A percentile compares a stretch with the other conserved stretches of the same genome.
These are phyloP conservation scores for Alternaria angustiovoidea DNA, from an alignment of 2,329 filamentous ascomycete genomes.

Conservation along the genomic window DNA sequence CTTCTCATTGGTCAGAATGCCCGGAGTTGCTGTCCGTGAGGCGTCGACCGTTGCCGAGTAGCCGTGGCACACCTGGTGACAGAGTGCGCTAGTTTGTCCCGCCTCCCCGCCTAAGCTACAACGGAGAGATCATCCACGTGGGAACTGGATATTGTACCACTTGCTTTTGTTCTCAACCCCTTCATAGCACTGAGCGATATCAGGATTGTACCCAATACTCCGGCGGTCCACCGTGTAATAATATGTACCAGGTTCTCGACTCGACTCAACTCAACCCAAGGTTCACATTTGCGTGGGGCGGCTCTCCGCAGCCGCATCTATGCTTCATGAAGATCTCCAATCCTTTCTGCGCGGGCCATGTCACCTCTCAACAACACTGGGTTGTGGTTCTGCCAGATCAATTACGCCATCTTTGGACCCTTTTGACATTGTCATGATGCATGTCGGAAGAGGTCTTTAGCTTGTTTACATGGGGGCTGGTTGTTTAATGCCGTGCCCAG, in stretches of 20 bases:
- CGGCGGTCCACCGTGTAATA: background rate
- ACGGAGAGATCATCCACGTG: slow-evolving; percentile 14
- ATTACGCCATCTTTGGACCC: background rate
- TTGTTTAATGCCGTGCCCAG: background rate
- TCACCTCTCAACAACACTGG: background rate
- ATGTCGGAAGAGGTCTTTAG: background rate
- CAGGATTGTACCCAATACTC: background rate
- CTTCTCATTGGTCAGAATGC: background rate
- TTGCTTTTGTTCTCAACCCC: background rate
- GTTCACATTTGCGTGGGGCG: slow-evolving; percentile 1
- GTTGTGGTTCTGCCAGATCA: background rate
- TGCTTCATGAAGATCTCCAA: slow-evolving; percentile 1
- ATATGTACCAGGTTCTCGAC: background rate
- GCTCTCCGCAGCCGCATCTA: slow-evolving; percentile 5
- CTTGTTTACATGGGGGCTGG: background rate
- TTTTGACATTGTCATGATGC: background rate
- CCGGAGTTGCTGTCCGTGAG: slow-evolving; percentile 2
- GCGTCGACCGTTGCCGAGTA: slow-evolving; percentile 11
- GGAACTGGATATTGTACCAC: slow-evolving; percentile 1
- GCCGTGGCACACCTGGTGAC: background rate
- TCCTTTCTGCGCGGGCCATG: background rate
- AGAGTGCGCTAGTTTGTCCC: slow-evolving; percentile 8
- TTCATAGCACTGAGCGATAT: background rate
- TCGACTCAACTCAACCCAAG: background rate
- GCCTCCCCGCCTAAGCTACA: slow-evolving; percentile 16